These are phyloP conservation scores for Trichoderma guizhouense DNA, from an alignment of 2,329 filamentous ascomycete species.

Conservation along the genomic window DNA sequence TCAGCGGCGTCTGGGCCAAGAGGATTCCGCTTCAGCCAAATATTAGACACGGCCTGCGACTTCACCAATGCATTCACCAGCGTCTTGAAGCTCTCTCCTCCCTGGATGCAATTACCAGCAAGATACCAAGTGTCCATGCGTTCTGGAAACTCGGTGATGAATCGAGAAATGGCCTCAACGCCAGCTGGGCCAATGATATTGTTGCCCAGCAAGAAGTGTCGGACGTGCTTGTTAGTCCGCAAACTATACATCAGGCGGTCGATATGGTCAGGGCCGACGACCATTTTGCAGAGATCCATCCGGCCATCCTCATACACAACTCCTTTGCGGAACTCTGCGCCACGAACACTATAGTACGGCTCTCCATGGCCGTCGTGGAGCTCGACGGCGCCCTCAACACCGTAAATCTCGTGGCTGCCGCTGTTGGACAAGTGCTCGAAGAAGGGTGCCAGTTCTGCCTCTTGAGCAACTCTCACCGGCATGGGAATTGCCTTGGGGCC, in stretches of 20 bases:
- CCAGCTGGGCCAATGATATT: conserved; percentile 52
- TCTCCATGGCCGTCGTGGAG: conserved; percentile 37
- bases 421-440: conserved; percentile 31
- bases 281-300: conserved; percentile 55
- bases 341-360: conserved; percentile 35
- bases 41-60: conserved; percentile 43
- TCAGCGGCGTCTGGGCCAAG: conserved; percentile 38
- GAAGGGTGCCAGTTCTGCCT: conserved; percentile 34
- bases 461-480: conserved; percentile 32
- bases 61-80: conserved; percentile 45
- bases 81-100: conserved; percentile 38
- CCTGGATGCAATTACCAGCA: conserved; percentile 50
- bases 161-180: conserved; percentile 43
- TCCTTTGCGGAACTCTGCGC: conserved; percentile 36
- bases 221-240: conserved; percentile 44
- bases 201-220: conserved; percentile 52
- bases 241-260: conserved; percentile 48
- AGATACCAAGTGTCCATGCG: conserved; percentile 55
- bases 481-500: conserved; percentile 34
- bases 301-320: conserved; percentile 50
- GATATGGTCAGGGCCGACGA: conserved; percentile 50
- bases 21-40: conserved; percentile 56
- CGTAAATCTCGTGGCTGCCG: conserved; percentile 30
- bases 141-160: conserved; percentile 43
- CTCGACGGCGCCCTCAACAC: conserved; percentile 26